Evolutionary conservation across 495 filamentous ascomycete genomes (phyloP).

Genomic region (Penicillium waksmanii): DNA sequence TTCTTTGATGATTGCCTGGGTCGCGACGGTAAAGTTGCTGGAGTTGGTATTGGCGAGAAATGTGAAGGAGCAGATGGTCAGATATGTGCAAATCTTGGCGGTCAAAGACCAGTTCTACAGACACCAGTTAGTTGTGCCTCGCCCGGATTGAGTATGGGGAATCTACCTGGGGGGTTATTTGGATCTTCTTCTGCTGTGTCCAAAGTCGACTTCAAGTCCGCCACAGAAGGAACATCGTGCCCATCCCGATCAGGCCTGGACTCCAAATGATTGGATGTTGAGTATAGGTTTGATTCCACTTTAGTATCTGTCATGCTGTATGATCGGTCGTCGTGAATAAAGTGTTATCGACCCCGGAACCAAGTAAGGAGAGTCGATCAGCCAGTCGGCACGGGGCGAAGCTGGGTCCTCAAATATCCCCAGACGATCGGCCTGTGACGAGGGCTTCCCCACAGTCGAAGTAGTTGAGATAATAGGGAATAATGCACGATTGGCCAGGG

Average conservation of each 20-base stretch:
- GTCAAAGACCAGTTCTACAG: slow-evolving; percentile 32
- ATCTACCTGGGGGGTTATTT: slow-evolving; percentile 19
- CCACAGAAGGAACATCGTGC: neutral
- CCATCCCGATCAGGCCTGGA: slow-evolving; percentile 10
- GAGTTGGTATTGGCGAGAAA: slow-evolving; percentile 39
- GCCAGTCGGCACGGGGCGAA: neutral
- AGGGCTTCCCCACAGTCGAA: slow-evolving; percentile 11
- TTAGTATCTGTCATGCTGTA: slow-evolving; percentile 14
- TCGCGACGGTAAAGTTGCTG: slow-evolving; percentile 40
- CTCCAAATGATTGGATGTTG: slow-evolving; percentile 14
- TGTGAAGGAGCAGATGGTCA: slow-evolving; percentile 39
- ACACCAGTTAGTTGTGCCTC: neutral
- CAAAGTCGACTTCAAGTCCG: slow-evolving; percentile 8
- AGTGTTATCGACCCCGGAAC: neutral
- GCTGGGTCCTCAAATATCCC: neutral
- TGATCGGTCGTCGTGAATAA: neutral
- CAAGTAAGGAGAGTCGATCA: neutral
- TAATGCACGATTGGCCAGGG: neutral
- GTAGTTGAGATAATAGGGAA: neutral
- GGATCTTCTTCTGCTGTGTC: slow-evolving; percentile 4
- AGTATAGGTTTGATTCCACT: neutral
- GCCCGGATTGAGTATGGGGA: neutral
- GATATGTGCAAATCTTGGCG: slow-evolving; percentile 29
- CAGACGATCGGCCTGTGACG: neutral
- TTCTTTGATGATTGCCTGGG: slow-evolving; percentile 30